Percentiles rank a stretch among this genome's conserved stretches.
Conservation (phyloP, 768 basidiomycete species). For the Hygrophorus russula region DNA sequence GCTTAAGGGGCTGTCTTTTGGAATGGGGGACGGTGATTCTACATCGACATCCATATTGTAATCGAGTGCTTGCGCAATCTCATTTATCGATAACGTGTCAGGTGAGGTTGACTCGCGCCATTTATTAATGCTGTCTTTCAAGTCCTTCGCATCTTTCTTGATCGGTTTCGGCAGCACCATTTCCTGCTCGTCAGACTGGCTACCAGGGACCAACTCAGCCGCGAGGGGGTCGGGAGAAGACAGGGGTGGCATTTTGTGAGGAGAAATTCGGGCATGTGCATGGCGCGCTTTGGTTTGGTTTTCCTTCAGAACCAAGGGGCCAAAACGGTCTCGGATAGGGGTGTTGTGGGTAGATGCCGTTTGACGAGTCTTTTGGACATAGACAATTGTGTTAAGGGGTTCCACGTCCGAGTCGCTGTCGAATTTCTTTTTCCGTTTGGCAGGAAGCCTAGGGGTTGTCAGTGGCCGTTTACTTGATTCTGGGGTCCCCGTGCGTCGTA, state of each 20-base stretch:
- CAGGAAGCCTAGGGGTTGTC: background rate
- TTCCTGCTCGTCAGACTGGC: slow-evolving; percentile 59
- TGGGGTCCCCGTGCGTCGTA: background rate
- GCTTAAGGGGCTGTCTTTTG: background rate
- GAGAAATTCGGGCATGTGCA: slow-evolving; percentile 8
- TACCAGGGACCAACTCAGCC: slow-evolving; percentile 40
- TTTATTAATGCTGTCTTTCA: slow-evolving; percentile 26
- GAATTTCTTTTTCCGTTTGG: slow-evolving; percentile 23
- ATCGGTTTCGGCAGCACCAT: slow-evolving; percentile 22
- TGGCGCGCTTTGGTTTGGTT: slow-evolving; percentile 9
- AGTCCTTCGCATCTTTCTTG: slow-evolving; percentile 14
- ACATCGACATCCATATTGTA: slow-evolving; percentile 8
- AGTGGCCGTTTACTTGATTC: background rate
- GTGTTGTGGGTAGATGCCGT: slow-evolving; percentile 5
- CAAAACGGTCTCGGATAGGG: slow-evolving; percentile 4
- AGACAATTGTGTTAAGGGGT: slow-evolving; percentile 14
- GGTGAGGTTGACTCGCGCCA: slow-evolving; percentile 28
- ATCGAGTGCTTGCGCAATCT: slow-evolving; percentile 8
- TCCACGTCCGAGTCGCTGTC: slow-evolving; percentile 27
- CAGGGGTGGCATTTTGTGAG: slow-evolving; percentile 27
- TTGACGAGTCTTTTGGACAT: slow-evolving; percentile 19
- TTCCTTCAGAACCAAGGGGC: slow-evolving; percentile 14
- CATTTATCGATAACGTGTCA: slow-evolving; percentile 3
- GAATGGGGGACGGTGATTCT: background rate
- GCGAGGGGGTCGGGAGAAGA: slow-evolving; percentile 20